Evolutionary conservation across 2,329 filamentous ascomycete species (phyloP).

Genomic region (Elsinoe perseae): DNA sequence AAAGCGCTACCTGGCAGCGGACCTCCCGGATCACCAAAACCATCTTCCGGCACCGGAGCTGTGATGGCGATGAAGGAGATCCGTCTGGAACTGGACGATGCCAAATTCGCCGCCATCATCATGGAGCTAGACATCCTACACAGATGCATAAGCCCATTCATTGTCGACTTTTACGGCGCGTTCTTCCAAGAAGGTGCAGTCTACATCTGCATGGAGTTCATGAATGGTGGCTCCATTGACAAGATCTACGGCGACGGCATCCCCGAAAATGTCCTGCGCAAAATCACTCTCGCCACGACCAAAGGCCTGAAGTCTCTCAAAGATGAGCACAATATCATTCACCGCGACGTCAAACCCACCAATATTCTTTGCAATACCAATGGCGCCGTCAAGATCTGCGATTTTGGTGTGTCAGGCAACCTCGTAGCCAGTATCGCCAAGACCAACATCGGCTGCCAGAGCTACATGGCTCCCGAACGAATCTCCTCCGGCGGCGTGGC

Average conservation of each 20-base stretch:
- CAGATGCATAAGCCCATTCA: constrained; percentile 88
- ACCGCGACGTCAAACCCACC: constrained; percentile 97
- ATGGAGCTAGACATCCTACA: constrained; percentile 97
- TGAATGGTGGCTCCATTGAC: constrained; percentile 97
- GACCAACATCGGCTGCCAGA: constrained; percentile 98
- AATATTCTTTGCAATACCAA: constrained; percentile 88
- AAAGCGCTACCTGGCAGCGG: constrained; percentile 40
- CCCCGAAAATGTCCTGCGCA: constrained; percentile 77
- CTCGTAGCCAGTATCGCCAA: constrained; percentile 95
- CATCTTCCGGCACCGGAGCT: constrained; percentile 55
- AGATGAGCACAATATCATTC: constrained; percentile 98
- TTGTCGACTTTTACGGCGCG: constrained; percentile 97
- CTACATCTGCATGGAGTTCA: constrained; percentile 98
- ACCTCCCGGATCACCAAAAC: constrained; percentile 18
- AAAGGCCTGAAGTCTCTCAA: constrained; percentile 90
- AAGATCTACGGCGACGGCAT: constrained; percentile 88
- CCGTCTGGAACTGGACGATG: constrained; percentile 86
- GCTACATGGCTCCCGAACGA: constrained; percentile 96
- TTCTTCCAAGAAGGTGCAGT: constrained; percentile 99
- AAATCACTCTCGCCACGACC: constrained; percentile 82
- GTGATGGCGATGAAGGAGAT: constrained; percentile 99
- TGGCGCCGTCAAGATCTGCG: constrained; percentile 95
- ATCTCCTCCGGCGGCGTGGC: constrained; percentile 81
- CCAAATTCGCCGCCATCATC: constrained; percentile 92
- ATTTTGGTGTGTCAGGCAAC: constrained; percentile 96